phyloP scores from a whole-genome alignment of 352 stramenopile genomes.

The Phytopythium vexans region DNA sequence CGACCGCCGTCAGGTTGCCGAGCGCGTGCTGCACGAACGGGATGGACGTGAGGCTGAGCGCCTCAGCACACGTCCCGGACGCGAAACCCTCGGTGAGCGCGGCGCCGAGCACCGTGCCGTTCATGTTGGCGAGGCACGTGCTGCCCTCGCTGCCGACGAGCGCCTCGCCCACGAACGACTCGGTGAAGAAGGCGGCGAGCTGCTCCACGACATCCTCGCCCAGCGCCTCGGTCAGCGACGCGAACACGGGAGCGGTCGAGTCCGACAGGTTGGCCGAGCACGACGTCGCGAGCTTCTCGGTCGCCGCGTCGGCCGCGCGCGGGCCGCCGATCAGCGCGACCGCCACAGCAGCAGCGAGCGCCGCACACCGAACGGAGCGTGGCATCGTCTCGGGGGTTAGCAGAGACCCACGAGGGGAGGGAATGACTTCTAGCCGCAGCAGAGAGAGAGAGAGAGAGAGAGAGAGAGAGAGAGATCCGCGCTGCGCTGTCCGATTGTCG shows the following conservation, averaged over 20 bases:
- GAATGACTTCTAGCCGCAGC: too few species aligned
- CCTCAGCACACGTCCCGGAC: slow-evolving; percentile 29
- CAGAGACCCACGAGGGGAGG: background rate
- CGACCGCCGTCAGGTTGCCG: slow-evolving; percentile 29
- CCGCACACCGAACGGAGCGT: background rate
- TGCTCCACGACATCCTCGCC: slow-evolving; percentile 16
- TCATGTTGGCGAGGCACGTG: slow-evolving; percentile 58
- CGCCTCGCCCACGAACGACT: slow-evolving; percentile 26
- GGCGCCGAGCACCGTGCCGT: slow-evolving; percentile 41
- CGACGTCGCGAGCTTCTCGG: slow-evolving; percentile 21
- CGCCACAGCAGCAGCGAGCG: slow-evolving; percentile 8
- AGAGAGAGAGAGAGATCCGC: too few species aligned
- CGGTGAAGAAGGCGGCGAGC: slow-evolving; percentile 24
- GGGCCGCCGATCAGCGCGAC: background rate
- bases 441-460: too few species aligned
- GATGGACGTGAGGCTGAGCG: slow-evolving; percentile 29
- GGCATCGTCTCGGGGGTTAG: too few species aligned
- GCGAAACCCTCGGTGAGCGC: slow-evolving; percentile 27
- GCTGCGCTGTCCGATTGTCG: too few species aligned
- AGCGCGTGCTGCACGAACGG: slow-evolving; percentile 39
- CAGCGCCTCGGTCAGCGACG: slow-evolving; percentile 19
- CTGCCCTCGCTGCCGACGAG: slow-evolving; percentile 39
- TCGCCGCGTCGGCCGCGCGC: slow-evolving; percentile 8
- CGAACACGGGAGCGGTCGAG: slow-evolving; percentile 20
- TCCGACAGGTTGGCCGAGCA: slow-evolving; percentile 25